These are phyloP conservation scores for Penicillium oxalicum DNA, from an alignment of 2,329 filamentous ascomycete genomes.

Conservation along the genomic window DNA sequence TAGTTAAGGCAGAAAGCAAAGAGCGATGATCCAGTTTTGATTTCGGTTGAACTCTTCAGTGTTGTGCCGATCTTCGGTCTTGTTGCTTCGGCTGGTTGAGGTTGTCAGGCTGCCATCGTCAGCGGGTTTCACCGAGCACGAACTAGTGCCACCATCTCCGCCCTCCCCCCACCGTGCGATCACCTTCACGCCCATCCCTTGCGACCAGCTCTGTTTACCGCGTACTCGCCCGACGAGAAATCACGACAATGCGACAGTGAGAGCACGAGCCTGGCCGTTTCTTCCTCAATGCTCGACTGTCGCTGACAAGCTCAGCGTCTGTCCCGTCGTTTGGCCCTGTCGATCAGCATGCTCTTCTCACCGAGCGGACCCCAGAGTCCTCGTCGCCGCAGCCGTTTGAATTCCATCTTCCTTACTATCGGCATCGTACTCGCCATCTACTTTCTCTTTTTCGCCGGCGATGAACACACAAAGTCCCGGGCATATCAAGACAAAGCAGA, in stretches of 20 bases:
- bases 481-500: constrained; percentile 10
- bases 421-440: constrained; percentile 30
- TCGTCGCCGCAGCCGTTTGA: constrained; percentile 30
- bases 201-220: too few relatives aligned
- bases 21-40: too few relatives aligned
- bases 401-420: constrained; percentile 31
- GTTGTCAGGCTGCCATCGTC: neutral
- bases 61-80: neutral
- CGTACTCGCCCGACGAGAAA: too few relatives aligned
- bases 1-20: too few relatives aligned
- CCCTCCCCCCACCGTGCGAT: too few relatives aligned
- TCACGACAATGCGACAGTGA: neutral
- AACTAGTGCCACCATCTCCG: too few relatives aligned
- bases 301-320: constrained; percentile 1
- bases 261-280: neutral
- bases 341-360: constrained; percentile 28
- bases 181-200: too few relatives aligned
- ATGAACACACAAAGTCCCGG: constrained; percentile 10
- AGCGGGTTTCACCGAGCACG: neutral
- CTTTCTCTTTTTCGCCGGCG: constrained; percentile 28
- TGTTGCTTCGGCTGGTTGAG: too few relatives aligned
- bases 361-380: constrained; percentile 29
- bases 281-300: neutral
- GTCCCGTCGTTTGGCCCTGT: neutral
- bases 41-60: too few relatives aligned